A percentile compares a stretch with the other conserved stretches of the same genome.
Conservation (phyloP, 2,329 filamentous ascomycete species). For the Fusarium floridanum region DNA sequence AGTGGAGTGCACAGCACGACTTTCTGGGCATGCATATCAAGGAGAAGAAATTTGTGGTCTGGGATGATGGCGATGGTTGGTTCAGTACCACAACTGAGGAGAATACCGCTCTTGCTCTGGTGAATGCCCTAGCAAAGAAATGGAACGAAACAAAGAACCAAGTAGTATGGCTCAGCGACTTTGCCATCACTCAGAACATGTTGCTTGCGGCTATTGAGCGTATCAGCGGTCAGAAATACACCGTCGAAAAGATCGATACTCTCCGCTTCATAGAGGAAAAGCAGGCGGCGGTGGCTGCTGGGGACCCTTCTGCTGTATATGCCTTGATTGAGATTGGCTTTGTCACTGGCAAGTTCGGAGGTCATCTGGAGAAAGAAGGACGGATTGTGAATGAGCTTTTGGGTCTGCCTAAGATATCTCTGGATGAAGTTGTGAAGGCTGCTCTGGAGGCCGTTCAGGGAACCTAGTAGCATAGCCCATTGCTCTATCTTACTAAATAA, state of each 20-base stretch:
- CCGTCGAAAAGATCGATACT: not conserved
- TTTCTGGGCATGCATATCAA: not conserved
- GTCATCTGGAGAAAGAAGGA: not conserved
- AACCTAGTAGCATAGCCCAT: not conserved
- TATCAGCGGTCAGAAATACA: not conserved
- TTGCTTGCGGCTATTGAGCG: not conserved
- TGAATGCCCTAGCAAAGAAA: not conserved
- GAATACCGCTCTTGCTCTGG: not conserved
- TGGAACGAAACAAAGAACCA: not conserved
- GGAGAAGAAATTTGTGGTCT: not conserved
- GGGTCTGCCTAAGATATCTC: not conserved
- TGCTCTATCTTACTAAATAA: no score
- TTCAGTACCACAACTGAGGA: not conserved
- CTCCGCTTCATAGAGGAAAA: not conserved
- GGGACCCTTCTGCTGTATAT: not conserved
- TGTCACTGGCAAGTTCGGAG: not conserved
- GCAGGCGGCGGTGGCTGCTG: not conserved
- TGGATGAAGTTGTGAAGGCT: not conserved
- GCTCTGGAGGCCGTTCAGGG: not conserved
- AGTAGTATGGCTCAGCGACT: not conserved
- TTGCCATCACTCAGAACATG: not conserved
- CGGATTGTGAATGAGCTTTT: not conserved
- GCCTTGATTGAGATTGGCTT: not conserved
- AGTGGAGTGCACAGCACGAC: not conserved
- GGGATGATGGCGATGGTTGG: not conserved